Conservation (phyloP, 1,284 basidiomycete species). For the Irpex rosettiformis region DNA sequence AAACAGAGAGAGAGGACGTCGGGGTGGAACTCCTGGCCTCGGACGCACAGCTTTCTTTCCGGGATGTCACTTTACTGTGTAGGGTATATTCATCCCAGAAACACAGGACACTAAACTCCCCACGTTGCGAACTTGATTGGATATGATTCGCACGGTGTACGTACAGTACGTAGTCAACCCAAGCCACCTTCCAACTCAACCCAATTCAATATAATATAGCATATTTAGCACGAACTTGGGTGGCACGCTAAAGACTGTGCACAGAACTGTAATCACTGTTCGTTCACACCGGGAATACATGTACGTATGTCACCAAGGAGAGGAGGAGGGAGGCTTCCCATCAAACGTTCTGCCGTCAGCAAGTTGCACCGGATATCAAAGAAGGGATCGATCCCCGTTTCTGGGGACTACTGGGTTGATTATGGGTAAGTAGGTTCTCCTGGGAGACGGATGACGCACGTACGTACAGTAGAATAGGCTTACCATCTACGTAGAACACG, state of each 20-base stretch:
- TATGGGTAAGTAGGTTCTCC: neutral
- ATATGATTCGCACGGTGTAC: neutral
- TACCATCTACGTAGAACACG: no score
- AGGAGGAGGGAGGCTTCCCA: neutral
- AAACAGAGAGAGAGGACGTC: no score
- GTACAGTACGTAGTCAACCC: no score
- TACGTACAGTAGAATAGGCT: no score
- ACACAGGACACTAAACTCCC: neutral
- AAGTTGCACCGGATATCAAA: neutral
- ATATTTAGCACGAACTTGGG: no score
- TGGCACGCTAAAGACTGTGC: no score
- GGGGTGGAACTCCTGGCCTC: no score
- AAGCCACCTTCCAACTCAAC: no score
- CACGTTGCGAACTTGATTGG: neutral
- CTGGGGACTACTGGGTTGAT: neutral
- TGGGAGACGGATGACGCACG: neutral
- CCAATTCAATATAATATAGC: no score
- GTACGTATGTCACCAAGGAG: neutral
- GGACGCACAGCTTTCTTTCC: no score
- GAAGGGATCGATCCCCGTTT: neutral
- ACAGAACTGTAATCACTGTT: neutral
- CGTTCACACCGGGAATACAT: no score
- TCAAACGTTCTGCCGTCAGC: neutral
- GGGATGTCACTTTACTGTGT: neutral
- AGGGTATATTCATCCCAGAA: neutral